Base-by-base conservation (phyloP, 2,329 filamentous ascomycete genomes). In the Sporothrix humicola region DNA sequence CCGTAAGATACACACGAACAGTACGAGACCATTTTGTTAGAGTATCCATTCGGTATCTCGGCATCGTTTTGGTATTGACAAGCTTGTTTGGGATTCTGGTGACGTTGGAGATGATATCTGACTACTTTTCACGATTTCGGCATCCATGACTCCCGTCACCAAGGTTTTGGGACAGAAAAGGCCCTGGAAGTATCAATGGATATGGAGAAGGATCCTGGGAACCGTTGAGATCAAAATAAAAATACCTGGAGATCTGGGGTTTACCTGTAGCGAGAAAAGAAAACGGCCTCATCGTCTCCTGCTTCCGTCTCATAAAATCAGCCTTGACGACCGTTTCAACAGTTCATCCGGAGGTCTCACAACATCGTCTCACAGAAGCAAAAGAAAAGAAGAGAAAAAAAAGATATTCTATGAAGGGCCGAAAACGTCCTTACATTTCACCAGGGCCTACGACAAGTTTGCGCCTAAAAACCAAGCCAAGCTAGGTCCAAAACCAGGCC, bases 131-230 rank as follows among this genome's bases (percentile, higher is more conserved):
- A 6, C n/a, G n/a, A n/a, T 44, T 46, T 26, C 15, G 10, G 37
- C 37, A n/a, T 44, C 26, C 15, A 58, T 44, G 50, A 56, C 31
- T 9, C 68, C 66, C 68, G 37, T n/a, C 52, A 58, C 68, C 68
- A 70, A 44, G 68, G 66, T 44, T 20, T 17, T 58, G 68, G 68
- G 68, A 54, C 0, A 13, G 13, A 56, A 7, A 7, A 54, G 2
- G 7, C 15, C 44, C 20, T 50, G 13, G 0, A 8, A 50, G 61
- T n/a, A 48, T 10, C 20, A 42, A 42, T 42, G 58, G 31, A 42
- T 42, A 61, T 42, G 31, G 15, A 20, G 9, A 6, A 3, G 26
- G 4, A 42, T 52, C 13, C 50, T 7, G 50, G 50, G 2, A 3
- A 7, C n/a, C 15, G 50, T 7, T 52, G 23, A 26, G 23, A 26